Percentiles rank a stretch among this genome's conserved stretches.
Conservation (phyloP, 371 early-diverging fungal species). For the Mucor velutinosus region DNA sequence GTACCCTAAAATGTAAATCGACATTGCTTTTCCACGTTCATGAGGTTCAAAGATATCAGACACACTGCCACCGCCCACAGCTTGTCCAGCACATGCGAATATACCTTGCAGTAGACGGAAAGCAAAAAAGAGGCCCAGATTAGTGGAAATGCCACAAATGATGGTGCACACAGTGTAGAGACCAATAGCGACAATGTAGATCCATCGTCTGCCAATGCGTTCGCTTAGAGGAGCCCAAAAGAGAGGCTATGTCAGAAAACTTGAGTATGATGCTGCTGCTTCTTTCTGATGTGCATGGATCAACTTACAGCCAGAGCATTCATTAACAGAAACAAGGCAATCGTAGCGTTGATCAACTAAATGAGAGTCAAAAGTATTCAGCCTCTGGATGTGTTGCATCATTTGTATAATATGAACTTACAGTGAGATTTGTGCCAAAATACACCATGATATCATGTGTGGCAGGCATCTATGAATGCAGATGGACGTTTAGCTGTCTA, state of each 20-base stretch:
- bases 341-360: constrained; percentile 20
- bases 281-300: too few relatives aligned
- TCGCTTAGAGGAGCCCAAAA: constrained; percentile 44
- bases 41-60: constrained; percentile 40
- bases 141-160: constrained; percentile 37
- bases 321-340: constrained; percentile 22
- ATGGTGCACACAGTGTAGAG: constrained; percentile 36
- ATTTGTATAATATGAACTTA: neutral
- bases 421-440: constrained; percentile 23
- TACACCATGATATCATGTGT: constrained; percentile 29
- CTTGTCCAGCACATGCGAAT: constrained; percentile 37
- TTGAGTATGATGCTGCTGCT: too few relatives aligned
- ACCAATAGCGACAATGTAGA: neutral
- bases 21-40: constrained; percentile 47
- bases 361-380: neutral
- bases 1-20: constrained; percentile 40
- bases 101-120: constrained; percentile 45
- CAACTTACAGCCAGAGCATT: constrained; percentile 26
- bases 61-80: constrained; percentile 47
- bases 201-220: constrained; percentile 32
- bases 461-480: constrained; percentile 35
- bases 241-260: constrained; percentile 23
- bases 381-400: neutral
- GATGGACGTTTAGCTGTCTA: neutral
- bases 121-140: constrained; percentile 35